Percentiles rank a stretch among this genome's conserved stretches.
phyloP scores from a whole-genome alignment of 208 protist genomes.

The Endotrypanum monterogeii region DNA sequence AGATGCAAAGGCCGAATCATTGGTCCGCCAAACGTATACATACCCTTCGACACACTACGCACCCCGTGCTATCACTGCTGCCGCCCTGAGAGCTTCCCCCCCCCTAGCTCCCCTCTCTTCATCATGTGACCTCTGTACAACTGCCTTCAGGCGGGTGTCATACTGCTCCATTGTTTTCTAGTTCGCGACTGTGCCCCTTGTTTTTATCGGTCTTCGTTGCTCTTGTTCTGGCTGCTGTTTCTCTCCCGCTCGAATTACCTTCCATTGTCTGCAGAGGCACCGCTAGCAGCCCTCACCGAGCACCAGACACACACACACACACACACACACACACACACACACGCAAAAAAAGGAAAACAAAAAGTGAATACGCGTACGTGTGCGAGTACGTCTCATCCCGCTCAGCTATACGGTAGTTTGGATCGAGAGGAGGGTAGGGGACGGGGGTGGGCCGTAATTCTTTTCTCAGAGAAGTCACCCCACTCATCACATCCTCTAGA shows the following conservation, averaged over 20 bases:
- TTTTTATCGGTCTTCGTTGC: not conserved
- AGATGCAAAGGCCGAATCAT: no score
- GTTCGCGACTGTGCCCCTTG: no score
- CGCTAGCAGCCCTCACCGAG: not conserved
- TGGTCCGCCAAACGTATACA: no score
- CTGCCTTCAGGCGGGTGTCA: not conserved
- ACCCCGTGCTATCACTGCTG: not conserved
- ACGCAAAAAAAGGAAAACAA: no score
- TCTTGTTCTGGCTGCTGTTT: no score
- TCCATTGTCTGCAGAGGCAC: not conserved
- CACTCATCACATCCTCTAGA: not conserved
- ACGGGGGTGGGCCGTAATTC: no score
- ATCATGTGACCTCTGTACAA: no score
- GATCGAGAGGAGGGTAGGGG: not conserved
- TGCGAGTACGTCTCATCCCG: not conserved
- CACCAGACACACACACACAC: no score
- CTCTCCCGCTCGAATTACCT: not conserved
- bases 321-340: no score
- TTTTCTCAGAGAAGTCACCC: constrained; percentile 1
- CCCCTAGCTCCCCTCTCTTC: not conserved
- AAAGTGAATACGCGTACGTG: not conserved
- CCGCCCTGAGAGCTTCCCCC: not conserved
- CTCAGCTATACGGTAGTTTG: no score
- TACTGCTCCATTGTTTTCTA: not conserved
- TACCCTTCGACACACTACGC: not conserved